Base-by-base conservation (phyloP, 805 yeast genomes). In the Yarrowia porcina region DNA sequence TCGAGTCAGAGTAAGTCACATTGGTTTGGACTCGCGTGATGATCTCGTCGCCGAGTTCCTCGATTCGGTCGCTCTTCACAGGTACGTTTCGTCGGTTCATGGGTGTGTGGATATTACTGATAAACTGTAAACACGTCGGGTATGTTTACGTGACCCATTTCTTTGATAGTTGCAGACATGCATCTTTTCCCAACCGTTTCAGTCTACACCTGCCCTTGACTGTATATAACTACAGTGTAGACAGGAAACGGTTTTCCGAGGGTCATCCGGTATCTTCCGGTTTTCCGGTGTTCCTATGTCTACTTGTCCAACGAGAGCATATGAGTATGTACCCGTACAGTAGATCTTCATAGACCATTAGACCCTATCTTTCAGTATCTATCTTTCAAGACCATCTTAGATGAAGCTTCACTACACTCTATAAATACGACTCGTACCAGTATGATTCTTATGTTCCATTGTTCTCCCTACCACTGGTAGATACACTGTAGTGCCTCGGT, bases 61-160 rank as follows among this genome's bases (percentile, higher is more conserved):
- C 59, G 33, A 52, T 52, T 12, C 59, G 59, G 59, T 52, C 59
- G 25, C 59, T 52, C 17, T 36, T 52, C 17, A 25, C 44, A 4
- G 59, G 25, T 36, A 13, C 33, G 25, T 33, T 17, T 52, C 59
- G 33, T 52, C 59, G 42, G 30, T 33, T 52, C 59, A 52, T 52
- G 36, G 20, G 4, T 25, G n/a, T 33, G 36, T 25, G 32, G 56
- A 47, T 21, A 47, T 20, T 21, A 39, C 44, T 41, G 18, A n/a
- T 41, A 30, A 49, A 49, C 56, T 49, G 56, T 49, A 49, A 32
- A 49, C 56, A 33, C 56, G 56, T 45, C 52, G 25, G 17, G 52
- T 18, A 11, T 28, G 36, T 45, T 45, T 30, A 45, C 52, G 52
- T 45, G 52, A 17, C 27, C n/a, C 17, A 11, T n/a, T n/a, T n/a